Base-by-base conservation (phyloP, 768 basidiomycete species). In the Russula lepida region DNA sequence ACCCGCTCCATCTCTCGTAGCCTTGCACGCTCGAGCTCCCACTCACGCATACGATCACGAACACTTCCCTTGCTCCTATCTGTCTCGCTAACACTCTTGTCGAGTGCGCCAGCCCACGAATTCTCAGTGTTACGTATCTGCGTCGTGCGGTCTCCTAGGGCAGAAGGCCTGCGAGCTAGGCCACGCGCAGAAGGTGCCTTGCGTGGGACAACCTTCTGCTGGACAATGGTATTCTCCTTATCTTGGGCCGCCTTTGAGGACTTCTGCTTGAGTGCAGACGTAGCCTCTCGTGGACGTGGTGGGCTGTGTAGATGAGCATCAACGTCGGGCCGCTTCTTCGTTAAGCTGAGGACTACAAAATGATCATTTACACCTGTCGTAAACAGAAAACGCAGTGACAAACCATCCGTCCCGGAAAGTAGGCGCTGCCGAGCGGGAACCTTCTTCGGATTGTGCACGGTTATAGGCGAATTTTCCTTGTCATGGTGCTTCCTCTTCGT, bases 1-100 rank as follows among this genome's bases (percentile, higher is more conserved):
- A 79, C 47, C 75, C 74, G 75, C 62, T 78, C 79, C 77, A 88
- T 84, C 76, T 88, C 86, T 66, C 87, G 78, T 68, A 89, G 71
- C 61, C 86, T 75, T 71, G 84, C 79, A 37, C 81, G 79, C 71
- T 89, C 87, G 44, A 83, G 75, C 69, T 90, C 87, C 87, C 88
- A 90, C 66, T 89, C 88, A 65, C 77, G 77, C 65, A 89, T 84
- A 12, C 88, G 77, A 60, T 87, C 81, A 59, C 78, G 79, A 19
- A 78, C 77, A 57, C 67, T 66, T 12, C 62, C 69, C 4, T 44
- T 55, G 37, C 67, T 65, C 28, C n/a, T 60, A 53, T 54, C 62
- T 43, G 68, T 66, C 28, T 65, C 64, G 44, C 51, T 43, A 3
- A 48, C 64, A 15, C 72, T 71, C 63, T 70, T 72, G 63, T 72